Conservation (phyloP, 345 rosid genomes). For the Passiflora organensis region DNA sequence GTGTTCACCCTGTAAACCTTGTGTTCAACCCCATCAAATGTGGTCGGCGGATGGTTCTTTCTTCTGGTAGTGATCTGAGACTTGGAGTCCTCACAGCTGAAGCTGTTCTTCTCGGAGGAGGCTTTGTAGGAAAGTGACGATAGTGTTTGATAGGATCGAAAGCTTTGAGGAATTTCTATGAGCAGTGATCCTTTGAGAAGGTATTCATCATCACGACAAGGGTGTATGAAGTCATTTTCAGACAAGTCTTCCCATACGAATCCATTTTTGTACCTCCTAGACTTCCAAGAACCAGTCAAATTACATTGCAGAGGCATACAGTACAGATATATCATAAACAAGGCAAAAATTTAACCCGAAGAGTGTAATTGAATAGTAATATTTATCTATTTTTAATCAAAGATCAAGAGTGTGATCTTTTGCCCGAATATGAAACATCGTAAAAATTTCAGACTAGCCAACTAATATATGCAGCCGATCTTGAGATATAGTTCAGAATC, state of each 20-base stretch:
- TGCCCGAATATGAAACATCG: too few relatives aligned
- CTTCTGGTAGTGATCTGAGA: constrained; percentile 11
- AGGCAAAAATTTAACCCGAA: too few relatives aligned
- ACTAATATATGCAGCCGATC: too few relatives aligned
- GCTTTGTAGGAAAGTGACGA: constrained; percentile 22
- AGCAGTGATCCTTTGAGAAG: constrained; percentile 23
- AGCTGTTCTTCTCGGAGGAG: constrained; percentile 23
- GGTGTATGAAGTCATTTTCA: constrained; percentile 12
- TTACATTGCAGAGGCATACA: not conserved
- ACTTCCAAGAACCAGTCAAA: not conserved
- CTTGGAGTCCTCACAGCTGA: constrained; percentile 23
- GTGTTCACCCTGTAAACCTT: constrained; percentile 24
- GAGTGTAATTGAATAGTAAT: too few relatives aligned
- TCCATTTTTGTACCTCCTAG: constrained; percentile 20
- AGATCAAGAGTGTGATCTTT: too few relatives aligned
- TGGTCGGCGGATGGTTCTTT: constrained; percentile 14
- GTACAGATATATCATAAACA: too few relatives aligned
- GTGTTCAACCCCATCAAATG: constrained; percentile 17
- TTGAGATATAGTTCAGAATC: too few relatives aligned
- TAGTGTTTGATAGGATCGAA: constrained; percentile 23
- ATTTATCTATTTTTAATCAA: too few relatives aligned
- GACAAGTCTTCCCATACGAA: constrained; percentile 22
- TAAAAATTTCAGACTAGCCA: too few relatives aligned
- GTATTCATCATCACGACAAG: constrained; percentile 17
- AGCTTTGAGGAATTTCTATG: constrained; percentile 2